Evolutionary conservation across 2,329 filamentous ascomycete genomes (phyloP).

Genomic region (Chaetothyriales sp.): DNA sequence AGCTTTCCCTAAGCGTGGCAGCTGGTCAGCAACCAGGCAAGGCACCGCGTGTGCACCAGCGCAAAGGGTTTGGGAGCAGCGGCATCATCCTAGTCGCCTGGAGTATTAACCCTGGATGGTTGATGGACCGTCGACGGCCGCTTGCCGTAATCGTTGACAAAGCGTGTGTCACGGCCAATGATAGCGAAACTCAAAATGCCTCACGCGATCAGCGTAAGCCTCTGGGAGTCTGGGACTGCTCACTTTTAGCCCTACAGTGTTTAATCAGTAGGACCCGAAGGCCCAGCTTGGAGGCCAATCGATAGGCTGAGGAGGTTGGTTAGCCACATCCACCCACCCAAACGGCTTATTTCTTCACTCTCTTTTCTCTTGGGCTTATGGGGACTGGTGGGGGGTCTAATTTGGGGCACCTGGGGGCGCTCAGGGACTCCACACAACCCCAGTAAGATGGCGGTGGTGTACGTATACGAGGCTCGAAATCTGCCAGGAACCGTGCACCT

Average conservation of each 20-base stretch:
- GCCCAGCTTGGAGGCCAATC: not conserved
- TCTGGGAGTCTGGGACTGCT: not conserved
- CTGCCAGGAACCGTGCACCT: not conserved
- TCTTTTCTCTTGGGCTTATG: not conserved
- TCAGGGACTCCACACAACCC: not conserved
- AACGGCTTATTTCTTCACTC: not conserved
- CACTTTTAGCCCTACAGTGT: not conserved
- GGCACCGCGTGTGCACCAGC: not conserved
- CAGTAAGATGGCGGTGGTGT: too few species aligned
- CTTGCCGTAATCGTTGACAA: not conserved
- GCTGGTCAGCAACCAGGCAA: not conserved
- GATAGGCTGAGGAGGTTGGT: not conserved
- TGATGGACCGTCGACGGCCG: not conserved
- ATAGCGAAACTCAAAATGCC: not conserved
- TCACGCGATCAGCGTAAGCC: not conserved
- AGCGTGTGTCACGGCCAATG: not conserved
- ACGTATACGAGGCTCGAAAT: not conserved
- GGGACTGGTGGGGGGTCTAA: not conserved
- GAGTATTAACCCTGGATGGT: not conserved
- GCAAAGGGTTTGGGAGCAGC: not conserved
- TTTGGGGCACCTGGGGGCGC: not conserved
- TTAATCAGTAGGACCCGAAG: not conserved
- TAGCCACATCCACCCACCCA: too few species aligned
- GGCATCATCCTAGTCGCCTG: not conserved
- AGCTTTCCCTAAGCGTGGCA: not conserved